Evolutionary conservation across 2,329 filamentous ascomycete genomes (phyloP).

Genomic region (Pseudocercospora fuligena): DNA sequence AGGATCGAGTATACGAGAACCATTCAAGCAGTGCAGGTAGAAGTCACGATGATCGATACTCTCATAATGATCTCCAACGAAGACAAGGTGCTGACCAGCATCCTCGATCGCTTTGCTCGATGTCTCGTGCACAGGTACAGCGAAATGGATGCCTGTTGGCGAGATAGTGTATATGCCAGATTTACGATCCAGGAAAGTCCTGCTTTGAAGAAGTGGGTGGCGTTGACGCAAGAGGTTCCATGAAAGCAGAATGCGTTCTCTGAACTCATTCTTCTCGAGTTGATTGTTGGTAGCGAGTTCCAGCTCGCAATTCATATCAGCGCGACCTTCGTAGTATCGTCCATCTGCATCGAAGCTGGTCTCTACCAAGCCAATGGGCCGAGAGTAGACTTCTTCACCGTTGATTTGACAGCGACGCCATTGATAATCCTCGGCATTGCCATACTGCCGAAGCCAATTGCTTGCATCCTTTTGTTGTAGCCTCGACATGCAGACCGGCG

Average conservation of each 20-base stretch:
- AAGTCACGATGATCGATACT: constrained; percentile 44
- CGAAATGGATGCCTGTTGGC: constrained; percentile 39
- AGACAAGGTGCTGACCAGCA: constrained; percentile 41
- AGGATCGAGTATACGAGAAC: constrained; percentile 46
- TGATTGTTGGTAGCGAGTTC: constrained; percentile 43
- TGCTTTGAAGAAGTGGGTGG: constrained; percentile 47
- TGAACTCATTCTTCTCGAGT: constrained; percentile 39
- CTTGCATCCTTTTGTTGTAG: background rate
- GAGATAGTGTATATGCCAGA: constrained; percentile 14
- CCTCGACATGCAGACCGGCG: background rate
- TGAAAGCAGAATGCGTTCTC: constrained; percentile 44
- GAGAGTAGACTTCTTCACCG: constrained; percentile 37
- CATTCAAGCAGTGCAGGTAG: constrained; percentile 50
- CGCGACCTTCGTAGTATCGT: constrained; percentile 49
- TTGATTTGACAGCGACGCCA: constrained; percentile 39
- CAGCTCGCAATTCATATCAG: constrained; percentile 49
- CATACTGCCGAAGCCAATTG: constrained; percentile 50
- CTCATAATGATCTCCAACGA: constrained; percentile 46
- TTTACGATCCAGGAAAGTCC: constrained; percentile 27
- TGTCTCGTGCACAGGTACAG: constrained; percentile 40
- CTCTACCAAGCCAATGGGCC: constrained; percentile 52
- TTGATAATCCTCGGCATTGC: constrained; percentile 42
- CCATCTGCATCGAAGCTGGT: constrained; percentile 53
- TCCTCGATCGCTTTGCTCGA: constrained; percentile 39
- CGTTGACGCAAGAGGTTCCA: constrained; percentile 46